phyloP scores from a whole-genome alignment of 169 alveolate species.

The Plasmodium falciparum region DNA sequence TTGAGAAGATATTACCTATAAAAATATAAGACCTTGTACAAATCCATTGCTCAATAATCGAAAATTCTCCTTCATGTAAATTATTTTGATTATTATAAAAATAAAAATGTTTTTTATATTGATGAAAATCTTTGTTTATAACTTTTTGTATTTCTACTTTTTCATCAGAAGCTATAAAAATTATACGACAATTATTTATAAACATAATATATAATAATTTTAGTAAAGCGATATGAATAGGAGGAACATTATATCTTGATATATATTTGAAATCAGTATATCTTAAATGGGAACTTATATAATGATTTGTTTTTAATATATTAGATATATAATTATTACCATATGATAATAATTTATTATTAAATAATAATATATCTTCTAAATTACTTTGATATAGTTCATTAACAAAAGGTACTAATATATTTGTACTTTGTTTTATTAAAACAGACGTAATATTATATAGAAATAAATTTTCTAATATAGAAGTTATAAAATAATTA shows the following conservation, averaged over 20 bases:
- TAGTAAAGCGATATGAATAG: slow-evolving; percentile 18
- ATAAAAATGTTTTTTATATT: slow-evolving; percentile 41
- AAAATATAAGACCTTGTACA: slow-evolving; percentile 19
- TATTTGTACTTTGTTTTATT: slow-evolving; percentile 41
- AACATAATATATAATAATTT: slow-evolving; percentile 65
- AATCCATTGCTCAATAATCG: slow-evolving; percentile 71
- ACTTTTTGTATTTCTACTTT: slow-evolving; percentile 26
- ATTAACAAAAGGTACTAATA: slow-evolving; percentile 70
- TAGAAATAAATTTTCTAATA: slow-evolving; percentile 18
- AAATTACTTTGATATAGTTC: slow-evolving; percentile 48
- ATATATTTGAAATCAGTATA: slow-evolving; percentile 55
- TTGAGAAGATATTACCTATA: slow-evolving; percentile 55
- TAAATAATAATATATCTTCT: slow-evolving; percentile 68
- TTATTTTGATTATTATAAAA: slow-evolving; percentile 58
- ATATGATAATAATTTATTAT: slow-evolving; percentile 23
- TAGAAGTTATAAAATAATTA: slow-evolving; percentile 26
- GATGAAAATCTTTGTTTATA: slow-evolving; percentile 17
- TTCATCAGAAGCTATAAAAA: slow-evolving; percentile 67
- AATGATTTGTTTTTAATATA: slow-evolving; percentile 29
- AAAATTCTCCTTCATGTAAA: slow-evolving; percentile 62
- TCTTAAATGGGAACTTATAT: slow-evolving; percentile 61
- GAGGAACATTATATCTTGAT: slow-evolving; percentile 33
- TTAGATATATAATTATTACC: slow-evolving; percentile 40
- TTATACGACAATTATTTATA: slow-evolving; percentile 4
- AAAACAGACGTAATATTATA: slow-evolving; percentile 16